Base-by-base conservation (phyloP, 1,284 basidiomycete genomes). In the Fistulina hepatica region DNA sequence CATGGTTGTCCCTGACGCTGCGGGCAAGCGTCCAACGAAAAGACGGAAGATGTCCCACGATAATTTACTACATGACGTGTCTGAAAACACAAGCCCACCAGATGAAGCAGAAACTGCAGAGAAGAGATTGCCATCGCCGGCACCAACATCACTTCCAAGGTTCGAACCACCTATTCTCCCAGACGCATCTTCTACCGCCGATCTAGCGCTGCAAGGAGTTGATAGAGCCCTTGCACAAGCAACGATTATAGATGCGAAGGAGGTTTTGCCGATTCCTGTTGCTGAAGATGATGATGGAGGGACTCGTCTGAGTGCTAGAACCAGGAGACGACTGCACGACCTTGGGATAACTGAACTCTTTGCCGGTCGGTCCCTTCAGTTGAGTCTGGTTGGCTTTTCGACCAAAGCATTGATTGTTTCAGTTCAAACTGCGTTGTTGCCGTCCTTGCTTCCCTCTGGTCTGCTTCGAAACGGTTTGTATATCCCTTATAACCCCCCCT, bases 391-490 rank as follows among this genome's bases (percentile, higher is more conserved):
- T 21, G 27, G n/a, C 39, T 34, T 21, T 36, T 42, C 30, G 48
- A 31, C 20, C 39, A 27, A 28, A n/a, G n/a, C n/a, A n/a, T n/a
- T n/a, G n/a, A 32, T 41, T 43, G 21, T 23, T 31, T 49, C 42
- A 84, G 89, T 94, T 7, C 91, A 94, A 63, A 88, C 84, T 1
- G 70, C 71, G 11, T 70, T 92, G 6, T 63, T 94, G 1, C 89
- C 90, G 1, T 76, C 86, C 47, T 63, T 95, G 3, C 68, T 91
- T 13, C 63, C 64, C 11, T 48, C 58, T 16, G 53, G 67, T 6
- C 55, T 60, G 5, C 53, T 61, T 8, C 54, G 64, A 42, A 58
- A 61, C 33, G 58, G 67, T 0, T 62, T 95, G 3, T 90, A 91
- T 51, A 67, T 74, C 11, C 81, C 85, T 1, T 81, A 76, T 48